These are phyloP conservation scores for Malus hybrid DNA, from an alignment of 331 rosid genomes.

Conservation along the genomic window DNA sequence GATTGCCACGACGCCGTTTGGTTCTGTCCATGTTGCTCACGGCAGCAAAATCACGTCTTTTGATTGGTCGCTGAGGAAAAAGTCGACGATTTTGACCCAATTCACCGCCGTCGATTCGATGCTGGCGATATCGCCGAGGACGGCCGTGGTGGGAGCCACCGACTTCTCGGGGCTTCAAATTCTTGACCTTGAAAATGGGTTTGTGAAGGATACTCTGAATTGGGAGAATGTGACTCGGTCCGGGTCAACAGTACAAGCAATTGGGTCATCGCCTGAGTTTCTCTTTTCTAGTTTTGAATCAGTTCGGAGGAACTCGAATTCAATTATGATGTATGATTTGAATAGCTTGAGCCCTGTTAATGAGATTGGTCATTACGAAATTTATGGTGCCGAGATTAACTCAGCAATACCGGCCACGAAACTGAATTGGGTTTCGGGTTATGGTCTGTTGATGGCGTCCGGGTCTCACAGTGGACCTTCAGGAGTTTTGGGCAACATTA, in stretches of 20 bases:
- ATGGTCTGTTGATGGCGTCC: constrained; percentile 65
- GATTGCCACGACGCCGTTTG: constrained; percentile 53
- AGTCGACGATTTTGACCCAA: constrained; percentile 68
- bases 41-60: constrained; percentile 89
- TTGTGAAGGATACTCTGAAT: constrained; percentile 37
- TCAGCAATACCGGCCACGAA: constrained; percentile 88
- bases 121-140: constrained; percentile 47
- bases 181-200: constrained; percentile 53
- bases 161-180: constrained; percentile 88
- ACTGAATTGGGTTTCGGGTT: constrained; percentile 56
- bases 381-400: constrained; percentile 72
- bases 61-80: constrained; percentile 83
- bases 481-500: constrained; percentile 63
- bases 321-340: constrained; percentile 70
- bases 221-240: constrained; percentile 91
- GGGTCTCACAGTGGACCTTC: constrained; percentile 99
- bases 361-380: constrained; percentile 68
- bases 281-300: constrained; percentile 86
- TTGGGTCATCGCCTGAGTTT: constrained; percentile 56
- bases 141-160: constrained; percentile 86
- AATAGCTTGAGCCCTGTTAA: constrained; percentile 32
- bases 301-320: constrained; percentile 69
- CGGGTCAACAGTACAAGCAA: constrained; percentile 81
- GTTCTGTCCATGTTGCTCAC: constrained; percentile 74
- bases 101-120: constrained; percentile 87